Base-by-base conservation (phyloP, 768 basidiomycete genomes). In the Trichaptum fuscoviolaceum region DNA sequence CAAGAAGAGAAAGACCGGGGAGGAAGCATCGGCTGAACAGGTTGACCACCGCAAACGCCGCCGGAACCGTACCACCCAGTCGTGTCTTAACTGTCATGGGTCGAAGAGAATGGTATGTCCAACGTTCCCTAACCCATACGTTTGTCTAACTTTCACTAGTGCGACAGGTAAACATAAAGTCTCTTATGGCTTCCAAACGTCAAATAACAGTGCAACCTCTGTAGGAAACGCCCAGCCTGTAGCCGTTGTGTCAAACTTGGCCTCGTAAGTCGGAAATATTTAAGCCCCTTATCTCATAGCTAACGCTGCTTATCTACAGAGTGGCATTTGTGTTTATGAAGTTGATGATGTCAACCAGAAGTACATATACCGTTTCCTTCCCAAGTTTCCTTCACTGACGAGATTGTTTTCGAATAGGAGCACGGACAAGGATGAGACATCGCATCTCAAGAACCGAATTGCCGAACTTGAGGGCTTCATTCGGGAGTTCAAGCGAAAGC, bases 381-480 rank as follows among this genome's bases (percentile, higher is more conserved):
- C 2, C 64, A 65, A 57, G 60, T 67, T 18, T 72, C 30, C 24
- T 61, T 17, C 15, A 9, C 23, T 61, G 23, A 61, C 24, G 30
- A 61, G 30, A 25, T 70, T 60, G 70, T 72, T 66, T 74, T 75
- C 63, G 20, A 52, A 52, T 75, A 74, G 5, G 69, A 71, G 25
- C 35, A 20, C 18, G 24, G 63, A 24, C 24, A 70, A 71, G 23
- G 71, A 72, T 30, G 76, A 79, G 66, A 67, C 71, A 23, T 73
- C 75, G 30, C 71, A 74, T n/a, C 71, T 78, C 23, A 73, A 77
- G 17, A 66, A 69, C 12, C 74, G 78, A 18, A 74, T 79, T 23
- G 76, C 75, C 17, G 78, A 79, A 61, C 73, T 79, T 15, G 78
- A 79, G 67, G 74, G 76, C 63, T 76, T 77, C 23, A 75, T 78